Evolutionary conservation across 1,139 yeast genomes (phyloP).

Genomic region (Pichia sp.): DNA sequence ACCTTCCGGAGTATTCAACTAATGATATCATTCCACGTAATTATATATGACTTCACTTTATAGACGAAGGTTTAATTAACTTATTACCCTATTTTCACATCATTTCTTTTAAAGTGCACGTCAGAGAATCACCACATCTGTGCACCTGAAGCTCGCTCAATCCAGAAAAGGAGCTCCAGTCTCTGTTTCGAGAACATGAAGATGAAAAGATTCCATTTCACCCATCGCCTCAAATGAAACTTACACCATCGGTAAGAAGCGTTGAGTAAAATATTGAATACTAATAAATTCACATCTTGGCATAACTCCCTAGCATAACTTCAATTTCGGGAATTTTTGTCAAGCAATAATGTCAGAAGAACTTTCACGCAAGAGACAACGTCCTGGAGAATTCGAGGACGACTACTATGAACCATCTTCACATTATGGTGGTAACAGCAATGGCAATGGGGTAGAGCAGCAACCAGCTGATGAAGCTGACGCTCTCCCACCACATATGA

Average conservation of each 20-base stretch:
- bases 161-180: neutral
- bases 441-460: neutral
- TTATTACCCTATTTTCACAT: no score
- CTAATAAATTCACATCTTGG: no score
- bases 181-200: neutral
- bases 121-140: neutral
- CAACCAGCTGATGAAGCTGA: neutral
- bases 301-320: no score
- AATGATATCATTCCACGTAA: neutral
- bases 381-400: constrained; percentile 36
- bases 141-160: neutral
- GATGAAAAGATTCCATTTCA: neutral
- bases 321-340: no score
- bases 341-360: constrained; percentile 16
- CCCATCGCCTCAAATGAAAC: no score
- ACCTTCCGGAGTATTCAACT: neutral
- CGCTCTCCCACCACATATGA: constrained; percentile 18
- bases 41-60: constrained; percentile 1
- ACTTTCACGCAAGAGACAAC: constrained; percentile 37
- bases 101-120: no score
- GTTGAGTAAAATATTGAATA: no score
- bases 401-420: constrained; percentile 20
- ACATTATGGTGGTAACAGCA: constrained; percentile 4
- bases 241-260: neutral
- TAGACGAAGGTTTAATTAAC: neutral